Base-by-base conservation (phyloP, 2,329 filamentous ascomycete genomes). In the Byssochlamys sp. region DNA sequence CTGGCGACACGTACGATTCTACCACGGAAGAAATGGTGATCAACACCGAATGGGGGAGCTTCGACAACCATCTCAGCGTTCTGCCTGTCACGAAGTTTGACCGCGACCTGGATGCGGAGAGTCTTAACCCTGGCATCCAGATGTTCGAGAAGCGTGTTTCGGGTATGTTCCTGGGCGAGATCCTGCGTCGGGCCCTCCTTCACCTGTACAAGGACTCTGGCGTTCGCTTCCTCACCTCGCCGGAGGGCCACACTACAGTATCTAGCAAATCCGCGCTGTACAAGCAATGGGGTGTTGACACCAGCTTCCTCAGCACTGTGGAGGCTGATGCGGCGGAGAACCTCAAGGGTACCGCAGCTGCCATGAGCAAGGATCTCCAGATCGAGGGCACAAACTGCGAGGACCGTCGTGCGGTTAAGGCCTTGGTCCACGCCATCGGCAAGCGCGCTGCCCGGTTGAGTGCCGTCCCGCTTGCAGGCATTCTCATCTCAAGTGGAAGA, bases 91-190 rank as follows among this genome's bases (percentile, higher is more conserved):
- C 92, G 0, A 78, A 84, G 0, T 97, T 90, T 77, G 94, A 99
- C 70, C 77, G 80, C 54, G 81, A 84, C 58, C 80, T 99, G 26
- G 92, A 99, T 73, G 77, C 78, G 57, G 84, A 87, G 59, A 94
- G 87, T 63, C 85, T 90, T 65, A 97, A 99, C 74, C 92, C 91
- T 0, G 94, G 94, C 27, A 85, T 95, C 60, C 94, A 99, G 71
- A 96, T 97, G 89, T 99, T 97, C 69, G 94, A 99, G 78, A 99
- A 99, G 81, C 88, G 92, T 53, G 88, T 99, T 14, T 96, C 91
- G 0, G 94, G 94, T 71, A 97, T 99, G 92, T 99, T 97, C 77
- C 75, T 99, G 53, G 94, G 94, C 56, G 94, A 99, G 73, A 91
- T 97, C 61, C 81, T 96, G 57, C 88, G 94, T 56, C 81, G 90